Base-by-base conservation (phyloP, 2,329 filamentous ascomycete species). In the Aureobasidium sp. region DNA sequence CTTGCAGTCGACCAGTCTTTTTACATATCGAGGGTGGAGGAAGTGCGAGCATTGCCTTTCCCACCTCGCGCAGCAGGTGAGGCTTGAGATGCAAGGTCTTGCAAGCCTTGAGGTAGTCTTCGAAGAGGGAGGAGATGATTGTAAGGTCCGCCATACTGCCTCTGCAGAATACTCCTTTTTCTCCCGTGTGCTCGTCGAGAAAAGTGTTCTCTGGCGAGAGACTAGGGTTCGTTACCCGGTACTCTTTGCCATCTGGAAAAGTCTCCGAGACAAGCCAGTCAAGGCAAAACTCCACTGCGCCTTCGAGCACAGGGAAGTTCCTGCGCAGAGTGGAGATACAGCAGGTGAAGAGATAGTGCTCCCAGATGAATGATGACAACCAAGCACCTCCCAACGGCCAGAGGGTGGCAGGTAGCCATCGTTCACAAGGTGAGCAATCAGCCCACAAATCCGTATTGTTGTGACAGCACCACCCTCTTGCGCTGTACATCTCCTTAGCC, bases 361-460 rank as follows among this genome's bases (percentile, higher is more conserved):
- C 57, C 57, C 57, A 60, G 35, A 60, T 60, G 22, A 60, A 40
- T 15, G 63, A 63, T 2, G 63, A 70, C 6, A 72, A 58, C 70
- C 70, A 71, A 1, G 68, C 68, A 8, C 68, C 69, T 5, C 69
- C 69, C 7, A 72, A 19, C 0, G 68, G 68, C 70, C 70, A 72
- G 5, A 70, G 62, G 0, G 67, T 68, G 1, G 66, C 63, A 1
- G 70, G 69, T 50, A 67, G 67, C 63, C 67, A 69, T 8, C 64
- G 63, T 57, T 69, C 68, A 22, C 65, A 67, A 7, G 66, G 65
- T 22, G 64, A 68, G 3, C 68, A 66, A 56, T 71, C 68, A 0
- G 64, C 70, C 64, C 67, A 71, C 0, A 71, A 57, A 27, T 72
- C 70, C 1, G 69, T 70, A 24, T 66, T 68, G 52, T 71, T 69